These are phyloP conservation scores for Trifolium pratense DNA, from an alignment of 306 rosid species.

Conservation along the genomic window DNA sequence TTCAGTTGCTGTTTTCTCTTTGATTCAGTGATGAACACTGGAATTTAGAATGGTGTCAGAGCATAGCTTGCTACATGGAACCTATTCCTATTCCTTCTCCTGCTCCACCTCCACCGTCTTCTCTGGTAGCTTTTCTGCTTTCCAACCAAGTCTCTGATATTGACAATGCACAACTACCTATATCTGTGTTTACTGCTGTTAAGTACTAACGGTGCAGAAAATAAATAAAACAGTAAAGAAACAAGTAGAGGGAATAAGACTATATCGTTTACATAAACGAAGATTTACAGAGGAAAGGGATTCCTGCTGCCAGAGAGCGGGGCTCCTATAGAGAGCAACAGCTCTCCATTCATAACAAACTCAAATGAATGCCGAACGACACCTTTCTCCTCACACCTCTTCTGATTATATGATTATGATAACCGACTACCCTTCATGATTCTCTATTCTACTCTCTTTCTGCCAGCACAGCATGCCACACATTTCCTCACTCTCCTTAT, in stretches of 20 bases:
- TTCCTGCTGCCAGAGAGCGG: background rate
- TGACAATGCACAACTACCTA: slow-evolving; percentile 1
- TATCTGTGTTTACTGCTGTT: background rate
- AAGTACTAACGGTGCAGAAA: no score
- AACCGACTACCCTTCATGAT: background rate
- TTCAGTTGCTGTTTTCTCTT: no score
- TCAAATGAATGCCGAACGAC: background rate
- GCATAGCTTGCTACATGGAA: no score
- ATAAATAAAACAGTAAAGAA: no score
- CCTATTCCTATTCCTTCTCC: no score
- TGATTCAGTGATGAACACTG: no score
- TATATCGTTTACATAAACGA: no score
- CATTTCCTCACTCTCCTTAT: background rate
- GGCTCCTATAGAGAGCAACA: no score
- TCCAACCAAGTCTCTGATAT: background rate
- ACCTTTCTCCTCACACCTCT: background rate
- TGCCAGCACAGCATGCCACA: background rate
- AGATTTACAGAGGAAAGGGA: background rate
- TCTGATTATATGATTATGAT: slow-evolving; percentile 6
- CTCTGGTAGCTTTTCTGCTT: no score
- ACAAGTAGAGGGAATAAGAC: no score
- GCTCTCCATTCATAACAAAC: background rate
- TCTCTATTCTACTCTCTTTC: background rate
- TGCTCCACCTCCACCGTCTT: no score
- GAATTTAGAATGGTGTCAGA: no score